Percentiles rank a stretch among this genome's conserved stretches.
phyloP scores from a whole-genome alignment of 768 basidiomycete species.

The Tylopilus felleus region DNA sequence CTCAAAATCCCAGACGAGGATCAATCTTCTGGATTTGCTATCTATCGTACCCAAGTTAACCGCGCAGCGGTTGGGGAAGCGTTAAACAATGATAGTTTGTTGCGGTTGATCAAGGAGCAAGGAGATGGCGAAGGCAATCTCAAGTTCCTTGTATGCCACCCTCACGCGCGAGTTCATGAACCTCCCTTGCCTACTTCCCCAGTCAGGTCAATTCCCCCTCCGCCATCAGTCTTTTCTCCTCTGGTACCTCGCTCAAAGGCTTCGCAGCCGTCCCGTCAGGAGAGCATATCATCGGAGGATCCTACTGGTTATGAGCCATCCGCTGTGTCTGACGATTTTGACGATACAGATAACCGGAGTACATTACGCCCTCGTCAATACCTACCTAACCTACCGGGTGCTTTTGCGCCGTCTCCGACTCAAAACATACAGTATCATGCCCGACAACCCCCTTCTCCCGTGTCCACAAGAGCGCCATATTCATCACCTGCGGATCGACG shows the following conservation, averaged over 20 bases:
- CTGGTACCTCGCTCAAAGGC: constrained; percentile 45
- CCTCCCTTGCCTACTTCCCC: constrained; percentile 38
- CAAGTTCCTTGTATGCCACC: constrained; percentile 78
- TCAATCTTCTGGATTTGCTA: constrained; percentile 59
- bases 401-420: constrained; percentile 37
- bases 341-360: constrained; percentile 52
- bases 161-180: constrained; percentile 59
- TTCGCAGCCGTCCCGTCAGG: constrained; percentile 58
- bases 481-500: constrained; percentile 26
- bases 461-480: constrained; percentile 27
- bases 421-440: constrained; percentile 37
- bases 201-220: constrained; percentile 47
- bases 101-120: constrained; percentile 64
- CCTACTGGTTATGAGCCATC: constrained; percentile 70
- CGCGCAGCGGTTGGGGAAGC: constrained; percentile 72
- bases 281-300: constrained; percentile 66
- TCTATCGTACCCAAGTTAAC: constrained; percentile 88
- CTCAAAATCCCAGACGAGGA: constrained; percentile 84
- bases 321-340: constrained; percentile 50
- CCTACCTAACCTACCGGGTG: constrained; percentile 24
- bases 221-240: constrained; percentile 47
- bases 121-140: constrained; percentile 79
- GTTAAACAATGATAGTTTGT: constrained; percentile 64
- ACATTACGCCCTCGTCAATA: constrained; percentile 41
- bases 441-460: constrained; percentile 38